Base-by-base conservation (phyloP, 2,329 filamentous ascomycete species). In the Ilyonectria sp. region DNA sequence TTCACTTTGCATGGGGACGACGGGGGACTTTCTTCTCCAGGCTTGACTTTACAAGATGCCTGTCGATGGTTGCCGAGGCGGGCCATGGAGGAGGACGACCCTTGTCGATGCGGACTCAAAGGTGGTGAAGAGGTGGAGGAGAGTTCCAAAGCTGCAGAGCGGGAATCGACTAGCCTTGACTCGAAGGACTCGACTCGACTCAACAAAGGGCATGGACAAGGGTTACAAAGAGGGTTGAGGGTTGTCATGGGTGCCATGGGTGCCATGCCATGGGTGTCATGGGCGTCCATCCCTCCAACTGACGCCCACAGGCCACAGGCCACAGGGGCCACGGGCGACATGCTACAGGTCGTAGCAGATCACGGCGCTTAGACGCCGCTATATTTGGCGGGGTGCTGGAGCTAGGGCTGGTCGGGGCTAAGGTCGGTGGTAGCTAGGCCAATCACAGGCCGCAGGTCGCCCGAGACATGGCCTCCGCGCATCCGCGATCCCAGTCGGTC, bases 361-460 rank as follows among this genome's bases (percentile, higher is more conserved):
- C 65, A 67, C 60, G 60, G 65, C 65, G 65, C 65, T 63, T 67
- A 67, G 40, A 59, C 29, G 69, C 67, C 72, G 68, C 77, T 78
- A 78, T 78, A 77, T 75, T 77, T 75, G 74, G 72, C 67, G 63
- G 69, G 68, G 71, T 72, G 68, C 65, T 68, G 67, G 26, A 62
- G 57, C 56, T 68, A 70, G 69, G n/a, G 21, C 61, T 69, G 60
- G 64, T 60, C 65, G 68, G 53, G 63, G 63, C 57, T 60, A 57
- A 61, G 57, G 63, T 46, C 58, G 46, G 58, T 29, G 37, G 9
- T 10, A 57, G 57, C 37, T 50, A n/a, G 26, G 43, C 65, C 60
- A 59, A 56, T 60, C 44, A 33, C 35, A 52, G 56, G 52, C 44
- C 50, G 47, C 56, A 59, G 40, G 54, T 13, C 37, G 46, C 17